Evolutionary conservation across 345 rosid species (phyloP), one percentile per base, ranked within the genome.

Genomic region (Acer negundo): DNA sequence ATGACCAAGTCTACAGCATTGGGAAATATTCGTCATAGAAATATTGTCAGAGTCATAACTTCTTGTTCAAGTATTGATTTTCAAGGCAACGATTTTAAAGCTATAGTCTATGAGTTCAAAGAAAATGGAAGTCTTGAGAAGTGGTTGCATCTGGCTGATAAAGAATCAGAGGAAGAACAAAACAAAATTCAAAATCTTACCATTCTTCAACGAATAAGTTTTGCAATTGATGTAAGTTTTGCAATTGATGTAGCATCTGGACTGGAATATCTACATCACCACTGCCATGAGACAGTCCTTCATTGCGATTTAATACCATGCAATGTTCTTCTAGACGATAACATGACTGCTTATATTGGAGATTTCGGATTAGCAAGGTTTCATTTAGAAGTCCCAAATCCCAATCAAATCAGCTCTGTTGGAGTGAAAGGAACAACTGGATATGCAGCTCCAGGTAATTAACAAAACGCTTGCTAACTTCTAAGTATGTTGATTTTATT

Each of bases 101-200:
- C 81, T 26, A 10, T 77, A 4, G 69, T 77, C 15, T 77, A 72
- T 3, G 84, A 68, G 68, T 68, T 61, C 62, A 68, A 44, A 81
- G 24, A 66, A 24, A 81, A 81, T 56, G 81, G 84, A 7, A 81
- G 80, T 73, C 67, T 81, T 22, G 78, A 77, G 6, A 77, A 77
- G 23, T 77, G 78, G 78, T 35, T 77, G 72, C 81, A 69, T 64
- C 63, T 40, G 0, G 0, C 22, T 3, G 1, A n/a, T n/a, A n/a
- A 2, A 20, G 0, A 35, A 31, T 0, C 15, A 9, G 64, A 42
- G 7, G 74, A 20, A 19, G 0, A 1, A 0, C 49, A 12, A 19
- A 4, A 3, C 2, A 15, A 56, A 71, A 28, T 35, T 53, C 62
- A 10, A 0, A 0, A 11, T 2, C 72, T 81, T 0, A 1, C 17